These are phyloP conservation scores for Pyrenula aspistea DNA, from an alignment of 495 filamentous ascomycete genomes.

Conservation along the genomic window DNA sequence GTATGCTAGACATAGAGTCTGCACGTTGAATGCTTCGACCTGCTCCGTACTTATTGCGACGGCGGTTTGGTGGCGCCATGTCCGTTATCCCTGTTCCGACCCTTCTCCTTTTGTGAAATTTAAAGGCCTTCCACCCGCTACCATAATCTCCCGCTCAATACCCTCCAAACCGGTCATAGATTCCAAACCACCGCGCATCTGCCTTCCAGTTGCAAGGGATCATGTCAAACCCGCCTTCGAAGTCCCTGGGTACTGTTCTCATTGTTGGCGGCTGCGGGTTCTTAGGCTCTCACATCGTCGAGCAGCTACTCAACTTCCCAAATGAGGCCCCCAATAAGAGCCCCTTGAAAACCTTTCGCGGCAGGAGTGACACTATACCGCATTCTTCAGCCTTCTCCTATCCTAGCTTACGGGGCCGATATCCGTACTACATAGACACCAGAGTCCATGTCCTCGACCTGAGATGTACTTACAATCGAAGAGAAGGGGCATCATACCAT, in stretches of 20 bases:
- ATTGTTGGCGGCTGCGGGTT: constrained; percentile 48
- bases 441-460: constrained; percentile 80
- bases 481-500: constrained; percentile 63
- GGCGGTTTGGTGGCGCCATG: background rate
- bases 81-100: background rate
- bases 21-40: too few relatives aligned
- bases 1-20: too few relatives aligned
- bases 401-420: constrained; percentile 25
- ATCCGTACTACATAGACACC: constrained; percentile 31
- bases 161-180: too few relatives aligned
- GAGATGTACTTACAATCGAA: constrained; percentile 60
- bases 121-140: too few relatives aligned
- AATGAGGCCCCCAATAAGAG: constrained; percentile 17
- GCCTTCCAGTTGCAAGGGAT: too few relatives aligned
- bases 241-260: constrained; percentile 35
- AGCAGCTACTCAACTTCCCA: constrained; percentile 41
- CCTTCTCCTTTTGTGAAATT: background rate
- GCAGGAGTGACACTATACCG: constrained; percentile 18
- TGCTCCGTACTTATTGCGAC: too few relatives aligned
- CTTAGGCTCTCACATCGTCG: constrained; percentile 46
- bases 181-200: too few relatives aligned
- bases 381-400: constrained; percentile 28
- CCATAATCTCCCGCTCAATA: too few relatives aligned
- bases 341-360: constrained; percentile 15
- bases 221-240: too few relatives aligned